A percentile compares a stretch with the other conserved stretches of the same genome.
Evolutionary conservation across 176 grass and related monocot genomes (phyloP).

Genomic region (Areca catechu): DNA sequence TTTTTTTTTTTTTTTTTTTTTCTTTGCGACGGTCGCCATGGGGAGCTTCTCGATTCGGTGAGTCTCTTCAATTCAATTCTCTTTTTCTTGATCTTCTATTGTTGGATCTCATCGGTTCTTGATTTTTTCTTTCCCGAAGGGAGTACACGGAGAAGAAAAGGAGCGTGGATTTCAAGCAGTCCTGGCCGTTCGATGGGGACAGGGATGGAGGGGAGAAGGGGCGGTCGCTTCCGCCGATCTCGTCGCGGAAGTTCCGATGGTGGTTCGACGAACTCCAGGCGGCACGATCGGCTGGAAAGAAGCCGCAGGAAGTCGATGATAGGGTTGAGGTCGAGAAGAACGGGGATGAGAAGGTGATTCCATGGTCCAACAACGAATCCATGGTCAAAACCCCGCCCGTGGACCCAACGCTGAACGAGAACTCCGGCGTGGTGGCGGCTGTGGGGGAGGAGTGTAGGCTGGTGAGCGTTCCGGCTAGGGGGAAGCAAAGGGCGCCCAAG

Average conservation of each 20-base stretch:
- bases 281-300: background rate
- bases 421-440: background rate
- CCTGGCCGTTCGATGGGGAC: slow-evolving; percentile 14
- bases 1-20: background rate
- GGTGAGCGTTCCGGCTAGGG: background rate
- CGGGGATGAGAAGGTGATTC: background rate
- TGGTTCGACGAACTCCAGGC: slow-evolving; percentile 38
- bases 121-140: slow-evolving; percentile 7
- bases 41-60: slow-evolving; percentile 44
- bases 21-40: slow-evolving; percentile 1
- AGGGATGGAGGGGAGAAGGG: background rate
- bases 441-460: background rate
- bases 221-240: slow-evolving; percentile 30
- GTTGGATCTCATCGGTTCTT: background rate
- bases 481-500: slow-evolving; percentile 36
- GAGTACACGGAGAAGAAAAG: slow-evolving; percentile 25
- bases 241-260: slow-evolving; percentile 35
- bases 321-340: background rate
- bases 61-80: background rate
- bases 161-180: slow-evolving; percentile 2
- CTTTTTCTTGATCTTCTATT: background rate
- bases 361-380: too few species aligned
- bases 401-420: background rate
- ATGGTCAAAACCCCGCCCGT: background rate
- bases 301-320: too few species aligned